Base-by-base conservation (phyloP, 495 filamentous ascomycete genomes). In the Platismatia glauca region DNA sequence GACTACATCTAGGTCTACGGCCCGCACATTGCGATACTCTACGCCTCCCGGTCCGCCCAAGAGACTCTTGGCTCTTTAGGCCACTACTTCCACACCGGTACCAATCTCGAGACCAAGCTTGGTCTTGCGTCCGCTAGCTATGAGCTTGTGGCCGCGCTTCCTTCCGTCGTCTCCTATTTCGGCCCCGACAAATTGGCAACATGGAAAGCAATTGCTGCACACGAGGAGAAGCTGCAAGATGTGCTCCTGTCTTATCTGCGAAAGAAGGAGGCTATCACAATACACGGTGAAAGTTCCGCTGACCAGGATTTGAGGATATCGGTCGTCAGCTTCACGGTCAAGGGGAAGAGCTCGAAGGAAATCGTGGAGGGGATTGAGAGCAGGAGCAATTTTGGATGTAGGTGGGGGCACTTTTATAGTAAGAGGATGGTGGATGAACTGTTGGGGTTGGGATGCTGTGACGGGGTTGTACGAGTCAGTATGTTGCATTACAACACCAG, bases 401-500 rank as follows among this genome's bases (percentile, higher is more conserved):
- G 86, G 55, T 89, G 81, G 79, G 88, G 88, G 11, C 74, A 78
- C 59, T 89, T 89, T 69, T 89, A 90, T 71, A 84, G 80, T 57
- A 77, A 83, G 60, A 71, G 86, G 63, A 67, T 90, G 68, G 72
- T 84, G 13, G 65, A 78, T 46, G 81, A 87, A n/a, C 72, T 87
- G 11, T 70, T 89, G 35, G 80, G 79, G 3, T 64, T 89, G 60
- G 78, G 64, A 43, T 70, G 74, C 64, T 67, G 67, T 3, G 82
- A 86, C 64, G 88, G 86, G 3, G 83, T 90, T 24, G 79, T 88
- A 20, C 80, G 88, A 70, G 84, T 89, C 41, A 86, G 81, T 67
- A 76, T 89, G 75, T 79, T 86, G 71, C 86, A 89, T 75, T 90
- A 90, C 74, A 91, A 90, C 69, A 89, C 84, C 9, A 73, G 86